Evolutionary conservation across 2,329 filamentous ascomycete species (phyloP), one percentile per base, ranked within the genome.

Genomic region (Fusarium clavum): DNA sequence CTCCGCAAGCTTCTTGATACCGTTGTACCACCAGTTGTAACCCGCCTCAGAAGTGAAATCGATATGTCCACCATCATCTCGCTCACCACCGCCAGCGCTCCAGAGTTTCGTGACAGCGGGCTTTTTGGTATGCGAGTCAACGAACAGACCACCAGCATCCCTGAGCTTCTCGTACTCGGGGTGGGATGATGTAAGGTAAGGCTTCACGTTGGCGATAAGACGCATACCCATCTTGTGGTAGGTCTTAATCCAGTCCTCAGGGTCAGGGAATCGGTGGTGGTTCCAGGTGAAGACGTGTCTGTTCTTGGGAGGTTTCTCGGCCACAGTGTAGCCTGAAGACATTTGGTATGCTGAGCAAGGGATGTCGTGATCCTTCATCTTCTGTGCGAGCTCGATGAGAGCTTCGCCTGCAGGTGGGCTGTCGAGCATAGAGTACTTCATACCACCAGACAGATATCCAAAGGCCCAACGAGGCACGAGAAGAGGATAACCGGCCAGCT

Each of bases 261-360:
- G 91, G 56, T 92, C 85, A 0, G 91, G 90, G 75, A 93, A 93
- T 0, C 91, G 86, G 73, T 92, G 87, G 7, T 80, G 79, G 71
- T 93, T 93, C 91, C 91, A 94, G 0, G 89, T 81, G 38, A 79
- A 91, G 6, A 92, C 90, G 64, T 91, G 92, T 59, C 91, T 83
- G 0, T 90, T 91, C 78, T 92, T 92, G 3, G 91, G 91, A 58
- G 88, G 86, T 0, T 81, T 83, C 71, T 91, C 89, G 1, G 90
- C 86, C 5, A 93, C 87, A 0, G 90, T 92, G 75, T 93, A 93
- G 0, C 91, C 91, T 0, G 89, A 91, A 25, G 87, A 90, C 90
- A 92, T 90, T 75, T 92, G 90, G 75, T 91, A 90, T 0, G 87
- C 90, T 0, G 90, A 92, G 72, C 90, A 91, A 4, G 90, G 90